phyloP scores from a whole-genome alignment of 306 rosid genomes.

The Hippophae gyantsensis region DNA sequence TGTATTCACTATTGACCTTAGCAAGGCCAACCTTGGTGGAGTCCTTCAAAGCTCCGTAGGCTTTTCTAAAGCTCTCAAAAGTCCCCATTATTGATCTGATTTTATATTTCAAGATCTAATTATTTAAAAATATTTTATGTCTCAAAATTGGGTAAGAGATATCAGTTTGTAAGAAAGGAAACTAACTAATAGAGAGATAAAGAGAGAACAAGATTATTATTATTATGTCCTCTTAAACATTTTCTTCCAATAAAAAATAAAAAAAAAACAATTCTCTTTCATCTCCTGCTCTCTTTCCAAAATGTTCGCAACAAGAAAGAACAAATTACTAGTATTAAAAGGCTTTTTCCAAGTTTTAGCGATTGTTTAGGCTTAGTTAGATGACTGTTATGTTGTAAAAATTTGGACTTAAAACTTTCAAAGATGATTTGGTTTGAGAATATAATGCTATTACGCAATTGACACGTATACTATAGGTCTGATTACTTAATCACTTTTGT shows the following conservation, averaged over 20 bases:
- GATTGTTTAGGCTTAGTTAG: background rate
- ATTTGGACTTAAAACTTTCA: background rate
- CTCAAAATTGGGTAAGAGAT: constrained; percentile 5
- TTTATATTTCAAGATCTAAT: background rate
- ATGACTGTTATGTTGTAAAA: background rate
- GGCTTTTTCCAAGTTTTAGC: background rate
- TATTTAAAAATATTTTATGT: constrained; percentile 2
- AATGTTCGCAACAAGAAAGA: constrained; percentile 22
- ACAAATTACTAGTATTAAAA: background rate
- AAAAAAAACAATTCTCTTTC: constrained; percentile 27
- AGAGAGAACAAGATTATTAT: constrained; percentile 12
- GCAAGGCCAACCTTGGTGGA: constrained; percentile 97
- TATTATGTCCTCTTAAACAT: constrained; percentile 29
- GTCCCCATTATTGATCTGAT: constrained; percentile 49
- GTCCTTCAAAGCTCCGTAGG: constrained; percentile 93
- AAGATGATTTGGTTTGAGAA: background rate
- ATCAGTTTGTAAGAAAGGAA: constrained; percentile 23
- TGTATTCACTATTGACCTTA: constrained; percentile 86
- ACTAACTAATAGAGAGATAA: constrained; percentile 1
- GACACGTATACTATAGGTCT: no score
- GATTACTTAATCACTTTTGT: no score
- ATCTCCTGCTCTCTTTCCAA: constrained; percentile 20
- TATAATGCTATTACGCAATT: no score
- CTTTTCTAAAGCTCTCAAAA: constrained; percentile 63
- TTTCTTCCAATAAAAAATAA: constrained; percentile 28